Evolutionary conservation across 2,329 filamentous ascomycete genomes (phyloP).

Genomic region (Pseudonectria foliicola): DNA sequence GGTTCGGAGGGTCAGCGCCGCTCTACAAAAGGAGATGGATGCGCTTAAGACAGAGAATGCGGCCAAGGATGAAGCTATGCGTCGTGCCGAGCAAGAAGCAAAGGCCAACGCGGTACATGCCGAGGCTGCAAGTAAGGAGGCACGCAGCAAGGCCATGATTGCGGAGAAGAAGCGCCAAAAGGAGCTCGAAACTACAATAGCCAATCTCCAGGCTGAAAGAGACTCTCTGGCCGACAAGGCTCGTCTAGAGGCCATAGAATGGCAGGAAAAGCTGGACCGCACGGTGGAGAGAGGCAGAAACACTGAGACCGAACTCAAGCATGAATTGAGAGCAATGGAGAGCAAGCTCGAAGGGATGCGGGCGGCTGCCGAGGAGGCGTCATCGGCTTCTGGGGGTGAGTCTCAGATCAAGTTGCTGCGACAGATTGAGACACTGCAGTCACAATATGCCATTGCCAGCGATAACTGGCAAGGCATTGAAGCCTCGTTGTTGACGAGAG

Average conservation of each 20-base stretch:
- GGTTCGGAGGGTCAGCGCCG: conserved; percentile 47
- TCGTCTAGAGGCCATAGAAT: conserved; percentile 60
- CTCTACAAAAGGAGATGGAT: conserved; percentile 32
- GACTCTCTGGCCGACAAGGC: conserved; percentile 65
- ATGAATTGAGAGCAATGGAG: conserved; percentile 73
- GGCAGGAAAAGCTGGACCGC: conserved; percentile 65
- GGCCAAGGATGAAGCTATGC: conserved; percentile 56
- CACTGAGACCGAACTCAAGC: conserved; percentile 69
- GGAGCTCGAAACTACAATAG: conserved; percentile 50
- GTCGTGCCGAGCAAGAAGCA: conserved; percentile 62
- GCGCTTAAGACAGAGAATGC: conserved; percentile 43
- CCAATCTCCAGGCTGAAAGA: conserved; percentile 71
- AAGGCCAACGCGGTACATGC: conserved; percentile 58
- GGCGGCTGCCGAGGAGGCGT: conserved; percentile 78
- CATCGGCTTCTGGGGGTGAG: conserved; percentile 73
- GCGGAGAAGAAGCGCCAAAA: conserved; percentile 52
- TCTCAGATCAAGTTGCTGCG: conserved; percentile 82
- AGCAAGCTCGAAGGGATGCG: conserved; percentile 85
- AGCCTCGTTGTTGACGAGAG: conserved; percentile 69
- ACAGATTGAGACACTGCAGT: conserved; percentile 92
- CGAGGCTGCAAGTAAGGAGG: conserved; percentile 58
- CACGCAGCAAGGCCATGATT: conserved; percentile 60
- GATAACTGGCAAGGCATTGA: conserved; percentile 99
- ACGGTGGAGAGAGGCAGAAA: conserved; percentile 63
- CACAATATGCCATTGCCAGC: conserved; percentile 87